A percentile compares a stretch with the other conserved stretches of the same genome.
These are phyloP conservation scores for Nigrospora osmanthi DNA, from an alignment of 2,329 filamentous ascomycete species.

Conservation along the genomic window DNA sequence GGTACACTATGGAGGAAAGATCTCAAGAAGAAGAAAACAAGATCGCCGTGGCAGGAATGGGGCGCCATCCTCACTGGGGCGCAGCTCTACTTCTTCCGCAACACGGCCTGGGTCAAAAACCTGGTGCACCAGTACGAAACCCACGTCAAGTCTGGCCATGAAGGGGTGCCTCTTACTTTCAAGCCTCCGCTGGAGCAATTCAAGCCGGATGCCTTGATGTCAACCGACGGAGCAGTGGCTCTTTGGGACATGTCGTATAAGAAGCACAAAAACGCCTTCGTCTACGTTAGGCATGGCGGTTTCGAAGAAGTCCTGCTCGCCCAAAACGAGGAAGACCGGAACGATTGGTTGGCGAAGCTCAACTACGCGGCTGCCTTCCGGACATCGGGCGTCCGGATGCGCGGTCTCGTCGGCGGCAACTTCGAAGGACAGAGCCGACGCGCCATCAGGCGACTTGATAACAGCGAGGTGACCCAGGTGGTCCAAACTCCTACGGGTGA, in stretches of 20 bases:
- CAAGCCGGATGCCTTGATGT: constrained; percentile 89
- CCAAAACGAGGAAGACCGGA: constrained; percentile 84
- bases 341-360: constrained; percentile 92
- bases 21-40: constrained; percentile 82
- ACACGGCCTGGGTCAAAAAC: constrained; percentile 85
- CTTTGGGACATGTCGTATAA: constrained; percentile 81
- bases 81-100: constrained; percentile 93
- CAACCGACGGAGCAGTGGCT: constrained; percentile 86
- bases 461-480: constrained; percentile 48
- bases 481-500: constrained; percentile 67
- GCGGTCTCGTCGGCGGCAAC: constrained; percentile 75
- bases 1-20: constrained; percentile 94
- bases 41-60: constrained; percentile 99
- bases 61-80: constrained; percentile 94
- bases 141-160: constrained; percentile 70
- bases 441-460: constrained; percentile 64
- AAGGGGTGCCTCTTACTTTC: constrained; percentile 75
- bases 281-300: constrained; percentile 79
- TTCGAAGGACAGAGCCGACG: constrained; percentile 76
- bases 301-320: constrained; percentile 87
- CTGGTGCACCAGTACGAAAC: constrained; percentile 82
- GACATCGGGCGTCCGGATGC: constrained; percentile 83
- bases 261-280: constrained; percentile 92
- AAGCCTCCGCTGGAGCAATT: constrained; percentile 85
- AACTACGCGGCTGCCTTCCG: constrained; percentile 95